These are phyloP conservation scores for Candida buenavistaensis DNA, from an alignment of 1,139 yeast genomes.

Conservation along the genomic window DNA sequence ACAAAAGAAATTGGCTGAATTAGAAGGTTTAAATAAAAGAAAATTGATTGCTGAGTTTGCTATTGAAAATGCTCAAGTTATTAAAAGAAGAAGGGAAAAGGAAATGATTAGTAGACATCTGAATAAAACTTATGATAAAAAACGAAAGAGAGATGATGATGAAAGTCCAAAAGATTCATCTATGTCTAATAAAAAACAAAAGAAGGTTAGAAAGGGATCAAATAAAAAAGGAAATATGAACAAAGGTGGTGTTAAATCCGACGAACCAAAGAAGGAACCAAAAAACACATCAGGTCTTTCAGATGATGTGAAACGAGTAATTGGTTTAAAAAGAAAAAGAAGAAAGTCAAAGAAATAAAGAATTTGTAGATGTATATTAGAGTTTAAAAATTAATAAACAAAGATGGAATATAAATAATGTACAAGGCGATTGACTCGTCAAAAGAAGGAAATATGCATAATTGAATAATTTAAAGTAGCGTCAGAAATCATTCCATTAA, in stretches of 20 bases:
- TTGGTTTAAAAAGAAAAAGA: constrained; percentile 70
- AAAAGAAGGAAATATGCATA: not conserved
- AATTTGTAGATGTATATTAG: constrained; percentile 1
- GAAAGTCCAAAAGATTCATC: too few relatives aligned
- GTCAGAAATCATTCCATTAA: not conserved
- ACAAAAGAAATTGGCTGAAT: constrained; percentile 53
- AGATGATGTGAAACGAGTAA: constrained; percentile 59
- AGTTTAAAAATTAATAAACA: constrained; percentile 2
- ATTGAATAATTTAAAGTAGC: not conserved
- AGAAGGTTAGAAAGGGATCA: constrained; percentile 22
- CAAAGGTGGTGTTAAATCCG: constrained; percentile 17
- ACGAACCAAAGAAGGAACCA: constrained; percentile 13
- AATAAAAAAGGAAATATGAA: constrained; percentile 37
- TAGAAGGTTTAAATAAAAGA: constrained; percentile 62
- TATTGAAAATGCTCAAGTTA: constrained; percentile 89
- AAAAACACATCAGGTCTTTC: constrained; percentile 43
- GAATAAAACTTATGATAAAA: constrained; percentile 18
- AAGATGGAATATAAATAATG: constrained; percentile 1
- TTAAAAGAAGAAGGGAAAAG: constrained; percentile 83
- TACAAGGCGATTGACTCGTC: constrained; percentile 2
- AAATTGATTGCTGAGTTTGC: constrained; percentile 94
- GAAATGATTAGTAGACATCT: constrained; percentile 47
- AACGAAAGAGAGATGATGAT: constrained; percentile 23
- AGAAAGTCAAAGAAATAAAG: constrained; percentile 47
- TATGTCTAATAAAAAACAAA: constrained; percentile 16